Evolutionary conservation across 2,329 filamentous ascomycete genomes (phyloP).

Genomic region (Gremmenia infestans): DNA sequence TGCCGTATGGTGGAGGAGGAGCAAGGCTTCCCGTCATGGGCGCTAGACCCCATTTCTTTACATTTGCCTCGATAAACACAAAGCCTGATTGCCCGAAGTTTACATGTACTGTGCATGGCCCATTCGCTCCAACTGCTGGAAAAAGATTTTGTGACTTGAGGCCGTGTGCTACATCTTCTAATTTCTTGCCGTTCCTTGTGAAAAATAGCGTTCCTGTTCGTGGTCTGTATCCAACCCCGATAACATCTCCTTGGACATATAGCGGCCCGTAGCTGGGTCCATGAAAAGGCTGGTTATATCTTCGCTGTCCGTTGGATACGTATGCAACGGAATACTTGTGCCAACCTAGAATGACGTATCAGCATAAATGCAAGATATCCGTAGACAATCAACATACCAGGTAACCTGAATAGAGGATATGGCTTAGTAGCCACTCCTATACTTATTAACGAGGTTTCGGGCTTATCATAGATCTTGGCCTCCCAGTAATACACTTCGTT

Average conservation of each 20-base stretch:
- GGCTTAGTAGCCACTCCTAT: constrained; percentile 96
- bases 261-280: constrained; percentile 75
- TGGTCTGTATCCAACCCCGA: constrained; percentile 91
- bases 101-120: constrained; percentile 87
- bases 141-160: constrained; percentile 96
- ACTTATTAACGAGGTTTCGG: constrained; percentile 78
- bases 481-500: constrained; percentile 99
- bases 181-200: constrained; percentile 93
- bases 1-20: constrained; percentile 92
- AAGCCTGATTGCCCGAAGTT: constrained; percentile 98
- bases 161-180: constrained; percentile 91
- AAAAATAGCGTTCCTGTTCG: constrained; percentile 96
- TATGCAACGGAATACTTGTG: constrained; percentile 94
- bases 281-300: constrained; percentile 88
- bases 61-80: constrained; percentile 98
- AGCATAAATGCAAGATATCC: constrained; percentile 5
- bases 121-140: constrained; percentile 92
- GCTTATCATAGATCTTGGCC: constrained; percentile 96
- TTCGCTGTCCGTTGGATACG: constrained; percentile 77
- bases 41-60: constrained; percentile 98
- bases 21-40: constrained; percentile 94
- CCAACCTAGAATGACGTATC: constrained; percentile 53
- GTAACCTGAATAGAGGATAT: constrained; percentile 89
- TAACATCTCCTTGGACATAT: constrained; percentile 88
- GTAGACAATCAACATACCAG: constrained; percentile 55